A percentile compares a stretch with the other conserved stretches of the same genome.
These are phyloP conservation scores for Hyaloperonospora brassicae DNA, from an alignment of 352 stramenopile genomes.

Conservation along the genomic window DNA sequence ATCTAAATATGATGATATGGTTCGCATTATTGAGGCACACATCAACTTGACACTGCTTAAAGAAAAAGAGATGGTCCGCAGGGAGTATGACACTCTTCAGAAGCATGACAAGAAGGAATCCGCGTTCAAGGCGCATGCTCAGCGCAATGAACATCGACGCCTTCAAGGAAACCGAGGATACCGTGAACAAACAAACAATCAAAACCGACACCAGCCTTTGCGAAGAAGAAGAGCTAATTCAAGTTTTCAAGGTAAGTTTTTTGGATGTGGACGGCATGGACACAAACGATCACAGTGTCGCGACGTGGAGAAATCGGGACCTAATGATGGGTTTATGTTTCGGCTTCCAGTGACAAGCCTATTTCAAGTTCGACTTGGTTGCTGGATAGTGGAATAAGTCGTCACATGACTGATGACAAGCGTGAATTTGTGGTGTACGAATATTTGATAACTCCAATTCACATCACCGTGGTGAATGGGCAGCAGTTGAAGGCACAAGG, in stretches of 20 bases:
- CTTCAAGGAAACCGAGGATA: too few relatives aligned
- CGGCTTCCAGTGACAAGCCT: background rate
- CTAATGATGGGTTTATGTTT: background rate
- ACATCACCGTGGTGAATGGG: too few relatives aligned
- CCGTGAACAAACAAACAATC: background rate
- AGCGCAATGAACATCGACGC: background rate
- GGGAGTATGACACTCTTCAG: background rate
- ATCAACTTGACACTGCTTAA: background rate
- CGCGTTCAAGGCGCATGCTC: background rate
- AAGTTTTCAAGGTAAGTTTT: background rate
- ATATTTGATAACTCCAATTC: too few relatives aligned
- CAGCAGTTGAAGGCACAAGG: too few relatives aligned
- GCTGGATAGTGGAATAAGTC: too few relatives aligned
- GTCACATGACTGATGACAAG: too few relatives aligned
- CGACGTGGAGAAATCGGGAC: background rate
- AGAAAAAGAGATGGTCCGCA: background rate
- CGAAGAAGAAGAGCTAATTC: background rate
- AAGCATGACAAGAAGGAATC: background rate
- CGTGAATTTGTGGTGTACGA: too few relatives aligned
- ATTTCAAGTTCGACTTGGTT: too few relatives aligned
- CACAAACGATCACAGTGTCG: too few relatives aligned
- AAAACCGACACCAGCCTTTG: background rate
- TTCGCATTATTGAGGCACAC: background rate
- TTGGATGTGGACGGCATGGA: background rate
- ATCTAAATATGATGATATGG: background rate